Base-by-base conservation (phyloP, 2,329 filamentous ascomycete species). In the Aphanoascus verrucosus region DNA sequence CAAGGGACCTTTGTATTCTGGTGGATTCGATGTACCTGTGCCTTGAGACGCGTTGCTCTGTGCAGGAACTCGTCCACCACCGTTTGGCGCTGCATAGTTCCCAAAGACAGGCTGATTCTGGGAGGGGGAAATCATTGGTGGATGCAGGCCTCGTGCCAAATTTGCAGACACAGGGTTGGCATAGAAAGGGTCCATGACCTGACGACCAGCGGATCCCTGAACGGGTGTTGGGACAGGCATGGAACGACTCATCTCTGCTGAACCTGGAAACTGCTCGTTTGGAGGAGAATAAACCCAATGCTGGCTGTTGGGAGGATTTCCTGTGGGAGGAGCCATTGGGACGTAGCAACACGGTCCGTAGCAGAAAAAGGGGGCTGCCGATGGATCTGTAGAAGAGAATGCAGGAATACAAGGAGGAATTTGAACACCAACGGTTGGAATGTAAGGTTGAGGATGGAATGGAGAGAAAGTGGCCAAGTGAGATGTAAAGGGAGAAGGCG, bases 1-100 rank as follows among this genome's bases (percentile, higher is more conserved):
- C 17, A 57, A 42, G 31, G 55, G 55, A 37, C 55, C 52, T 55
- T 42, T 55, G 37, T 54, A 57, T 9, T 52, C 52, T n/a, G 43
- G 49, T 31, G 52, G 41, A 17, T 49, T 49, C 43, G 44, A 37
- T 17, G n/a, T 19, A 15, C 15, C 15, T 31, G 20, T 11, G 11
- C 38, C 12, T 44, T 37, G 40, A 23, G 42, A 46, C 41, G 41
- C 19, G 42, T 46, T 46, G 9, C 31, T 31, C 23, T 20, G 31
- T 4, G 41, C 8, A 32, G 37, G 7, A n/a, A 20, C 9, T 23
- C 34, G 38, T 20, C 7, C 12, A 28, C n/a, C 8, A 11, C 14
- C 9, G 1, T 15, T 40, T 32, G 5, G 37, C 31, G 19, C 1
- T 17, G 5, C 19, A 31, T 6, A 19, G 3, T 15, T 32, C 38